phyloP scores from a whole-genome alignment of 1,284 basidiomycete genomes.

The Cryptococcus amylolentus region DNA sequence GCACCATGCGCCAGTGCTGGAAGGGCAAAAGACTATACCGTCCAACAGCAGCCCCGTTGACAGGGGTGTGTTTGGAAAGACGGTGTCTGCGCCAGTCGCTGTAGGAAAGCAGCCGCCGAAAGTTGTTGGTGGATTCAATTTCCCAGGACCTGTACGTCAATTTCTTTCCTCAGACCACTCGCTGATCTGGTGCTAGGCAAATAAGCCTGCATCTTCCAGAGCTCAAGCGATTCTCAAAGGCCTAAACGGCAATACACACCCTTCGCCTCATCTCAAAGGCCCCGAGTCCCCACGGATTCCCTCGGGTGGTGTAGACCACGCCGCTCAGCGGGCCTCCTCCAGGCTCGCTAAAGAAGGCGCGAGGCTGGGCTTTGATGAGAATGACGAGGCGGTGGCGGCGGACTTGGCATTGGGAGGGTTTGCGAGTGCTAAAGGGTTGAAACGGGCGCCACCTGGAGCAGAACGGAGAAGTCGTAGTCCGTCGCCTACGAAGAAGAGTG shows the following conservation, averaged over 20 bases:
- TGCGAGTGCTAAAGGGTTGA: conserved; percentile 38
- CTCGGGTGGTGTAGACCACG: conserved; percentile 27
- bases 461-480: conserved; percentile 15
- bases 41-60: too few relatives aligned
- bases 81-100: too few relatives aligned
- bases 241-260: background rate
- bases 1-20: too few relatives aligned
- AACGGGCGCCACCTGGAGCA: conserved; percentile 16
- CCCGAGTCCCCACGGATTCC: conserved; percentile 33
- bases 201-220: background rate
- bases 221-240: background rate
- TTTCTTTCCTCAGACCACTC: too few relatives aligned
- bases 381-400: conserved; percentile 9
- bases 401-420: conserved; percentile 23
- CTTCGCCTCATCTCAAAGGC: conserved; percentile 7
- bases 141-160: background rate
- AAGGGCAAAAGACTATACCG: too few relatives aligned
- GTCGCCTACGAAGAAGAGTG: conserved; percentile 8
- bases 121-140: conserved; percentile 7
- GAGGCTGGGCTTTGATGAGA: conserved; percentile 15
- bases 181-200: background rate
- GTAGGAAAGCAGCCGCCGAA: too few relatives aligned
- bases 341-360: conserved; percentile 15
- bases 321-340: conserved; percentile 22
- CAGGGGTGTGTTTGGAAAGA: too few relatives aligned